A percentile compares a stretch with the other conserved stretches of the same genome.
phyloP scores from a whole-genome alignment of 2,329 filamentous ascomycete species.

The Aspergillus novofumigatus region DNA sequence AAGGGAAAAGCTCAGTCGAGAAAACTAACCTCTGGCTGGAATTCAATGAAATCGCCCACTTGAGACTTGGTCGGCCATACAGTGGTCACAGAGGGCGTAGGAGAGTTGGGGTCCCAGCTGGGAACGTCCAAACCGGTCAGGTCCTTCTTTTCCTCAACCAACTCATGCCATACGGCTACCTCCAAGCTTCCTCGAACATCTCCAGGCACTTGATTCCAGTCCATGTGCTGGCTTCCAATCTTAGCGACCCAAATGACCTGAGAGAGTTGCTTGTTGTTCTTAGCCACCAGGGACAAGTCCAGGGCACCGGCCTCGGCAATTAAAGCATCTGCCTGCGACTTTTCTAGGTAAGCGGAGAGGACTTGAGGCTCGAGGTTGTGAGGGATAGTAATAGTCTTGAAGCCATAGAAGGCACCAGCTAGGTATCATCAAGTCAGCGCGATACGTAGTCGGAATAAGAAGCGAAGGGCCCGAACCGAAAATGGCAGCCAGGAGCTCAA shows the following conservation, averaged over 20 bases:
- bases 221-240: conserved; percentile 83
- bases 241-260: conserved; percentile 91
- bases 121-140: conserved; percentile 62
- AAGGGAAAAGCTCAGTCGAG: neutral
- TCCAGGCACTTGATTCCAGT: conserved; percentile 86
- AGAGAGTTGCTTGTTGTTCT: conserved; percentile 65
- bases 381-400: conserved; percentile 79
- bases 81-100: conserved; percentile 43
- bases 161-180: conserved; percentile 89
- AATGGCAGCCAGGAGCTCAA: conserved; percentile 76
- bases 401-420: conserved; percentile 84
- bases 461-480: conserved; percentile 53
- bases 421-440: conserved; percentile 12
- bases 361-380: conserved; percentile 69
- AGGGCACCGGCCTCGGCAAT: conserved; percentile 84
- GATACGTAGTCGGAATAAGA: neutral
- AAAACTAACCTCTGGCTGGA: conserved; percentile 60
- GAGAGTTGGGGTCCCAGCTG: conserved; percentile 51
- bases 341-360: conserved; percentile 67
- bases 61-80: conserved; percentile 39
- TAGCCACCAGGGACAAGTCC: conserved; percentile 69
- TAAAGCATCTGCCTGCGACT: conserved; percentile 72
- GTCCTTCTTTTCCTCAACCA: conserved; percentile 66
- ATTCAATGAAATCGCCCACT: conserved; percentile 69
- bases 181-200: conserved; percentile 70